Percentiles rank a stretch among this genome's conserved stretches.
Evolutionary conservation across 345 rosid species (phyloP).

Genomic region (Sisymbrium irio): DNA sequence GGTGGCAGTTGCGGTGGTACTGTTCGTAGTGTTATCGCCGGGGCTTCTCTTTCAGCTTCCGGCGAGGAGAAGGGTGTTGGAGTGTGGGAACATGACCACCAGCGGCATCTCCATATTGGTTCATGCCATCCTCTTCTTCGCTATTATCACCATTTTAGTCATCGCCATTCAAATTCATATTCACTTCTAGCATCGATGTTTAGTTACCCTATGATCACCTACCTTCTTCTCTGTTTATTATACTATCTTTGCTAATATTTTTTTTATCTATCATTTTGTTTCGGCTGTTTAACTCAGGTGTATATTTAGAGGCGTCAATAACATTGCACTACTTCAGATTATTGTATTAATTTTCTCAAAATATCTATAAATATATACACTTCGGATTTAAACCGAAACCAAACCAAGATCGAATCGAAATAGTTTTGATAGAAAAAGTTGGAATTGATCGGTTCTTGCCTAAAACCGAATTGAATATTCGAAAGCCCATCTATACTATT

Average conservation of each 20-base stretch:
- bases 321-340: too few species aligned
- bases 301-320: too few species aligned
- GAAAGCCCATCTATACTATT: too few species aligned
- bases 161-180: constrained; percentile 36
- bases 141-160: constrained; percentile 33
- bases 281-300: too few species aligned
- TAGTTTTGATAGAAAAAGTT: too few species aligned
- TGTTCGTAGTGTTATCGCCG: constrained; percentile 38
- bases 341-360: too few species aligned
- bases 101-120: constrained; percentile 35
- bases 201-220: too few species aligned
- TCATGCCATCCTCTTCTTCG: constrained; percentile 37
- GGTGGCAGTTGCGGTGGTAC: constrained; percentile 36
- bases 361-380: too few species aligned
- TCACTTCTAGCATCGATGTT: constrained; percentile 9
- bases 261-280: background rate
- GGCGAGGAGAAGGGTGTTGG: constrained; percentile 37
- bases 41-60: constrained; percentile 39
- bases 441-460: too few species aligned
- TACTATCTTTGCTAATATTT: background rate
- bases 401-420: too few species aligned
- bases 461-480: too few species aligned
- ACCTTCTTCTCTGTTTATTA: background rate
- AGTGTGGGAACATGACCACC: constrained; percentile 42
- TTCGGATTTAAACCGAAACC: too few species aligned